These are phyloP conservation scores for Apiospora sp. DNA, from an alignment of 2,329 filamentous ascomycete species.

Conservation along the genomic window DNA sequence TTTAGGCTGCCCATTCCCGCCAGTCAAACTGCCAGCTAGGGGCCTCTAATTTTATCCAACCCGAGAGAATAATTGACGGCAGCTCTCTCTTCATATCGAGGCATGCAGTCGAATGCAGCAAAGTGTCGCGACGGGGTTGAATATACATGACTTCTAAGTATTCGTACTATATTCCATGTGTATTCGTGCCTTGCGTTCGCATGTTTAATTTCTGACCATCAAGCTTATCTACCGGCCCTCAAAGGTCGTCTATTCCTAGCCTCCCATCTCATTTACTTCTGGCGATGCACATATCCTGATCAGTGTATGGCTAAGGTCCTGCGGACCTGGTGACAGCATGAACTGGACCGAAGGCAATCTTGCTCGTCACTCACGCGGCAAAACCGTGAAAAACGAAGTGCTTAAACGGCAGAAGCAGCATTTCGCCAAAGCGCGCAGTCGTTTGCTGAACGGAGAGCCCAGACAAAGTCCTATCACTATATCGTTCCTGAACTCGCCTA, in stretches of 20 bases:
- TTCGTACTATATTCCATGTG: neutral
- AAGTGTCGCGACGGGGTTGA: neutral
- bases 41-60: neutral
- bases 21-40: neutral
- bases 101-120: neutral
- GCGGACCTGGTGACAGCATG: slow-evolving; percentile 42
- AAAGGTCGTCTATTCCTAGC: neutral
- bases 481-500: slow-evolving; percentile 36
- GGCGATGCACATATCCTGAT: neutral
- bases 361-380: slow-evolving; percentile 49
- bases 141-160: neutral
- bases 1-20: neutral
- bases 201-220: neutral
- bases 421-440: slow-evolving; percentile 53
- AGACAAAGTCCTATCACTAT: slow-evolving; percentile 44
- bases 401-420: slow-evolving; percentile 54
- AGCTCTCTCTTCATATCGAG: neutral
- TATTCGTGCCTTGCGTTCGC: neutral
- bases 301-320: neutral
- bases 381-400: slow-evolving; percentile 42
- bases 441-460: slow-evolving; percentile 36
- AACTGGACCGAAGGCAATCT: slow-evolving; percentile 60
- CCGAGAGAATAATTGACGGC: neutral
- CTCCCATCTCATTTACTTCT: neutral
- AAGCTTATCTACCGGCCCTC: neutral